Base-by-base conservation (phyloP, 108 stramenopile species). In the Epipyxis sp. region DNA sequence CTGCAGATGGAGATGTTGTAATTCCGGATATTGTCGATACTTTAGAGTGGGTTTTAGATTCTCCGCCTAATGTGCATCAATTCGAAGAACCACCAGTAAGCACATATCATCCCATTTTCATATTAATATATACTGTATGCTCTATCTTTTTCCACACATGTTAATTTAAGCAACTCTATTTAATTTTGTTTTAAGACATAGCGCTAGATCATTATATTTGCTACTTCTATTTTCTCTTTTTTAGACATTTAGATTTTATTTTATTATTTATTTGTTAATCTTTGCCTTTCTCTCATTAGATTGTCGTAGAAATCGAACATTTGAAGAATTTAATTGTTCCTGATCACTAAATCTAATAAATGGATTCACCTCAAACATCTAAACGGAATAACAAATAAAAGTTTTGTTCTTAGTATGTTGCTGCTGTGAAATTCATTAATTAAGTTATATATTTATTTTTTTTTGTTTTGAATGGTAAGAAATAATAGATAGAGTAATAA, bases 51-150 rank as follows among this genome's bases (percentile, higher is more conserved):
- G 69, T 71, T n/a, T 42, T 71, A 0, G 37, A 39, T 27, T 16
- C 69, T 34, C 69, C 69, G 32, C 69, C 69, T 13, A 40, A 34
- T 34, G 1, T 71, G 45, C 69, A 71, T 20, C 69, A 71, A 46
- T 71, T 71, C 69, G 69, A 71, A 10, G 69, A 71, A 46, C 42
- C 69, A 2, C 69, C 69, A 1, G 42, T 71, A 40, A 71, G 54
- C n/a, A n/a, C n/a, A n/a, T n/a, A n/a, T n/a, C n/a, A n/a, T n/a
- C n/a, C n/a, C n/a, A n/a, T n/a, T n/a, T n/a, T n/a, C n/a, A n/a
- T n/a, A n/a, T n/a, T n/a, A n/a, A n/a, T n/a, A n/a, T n/a, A n/a
- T n/a, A n/a, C n/a, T n/a, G n/a, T n/a, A n/a, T n/a, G n/a, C n/a
- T n/a, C n/a, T n/a, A n/a, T n/a, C n/a, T n/a, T n/a, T n/a, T n/a